These are phyloP conservation scores for Trypethelium eluteriae DNA, from an alignment of 495 filamentous ascomycete species.

Conservation along the genomic window DNA sequence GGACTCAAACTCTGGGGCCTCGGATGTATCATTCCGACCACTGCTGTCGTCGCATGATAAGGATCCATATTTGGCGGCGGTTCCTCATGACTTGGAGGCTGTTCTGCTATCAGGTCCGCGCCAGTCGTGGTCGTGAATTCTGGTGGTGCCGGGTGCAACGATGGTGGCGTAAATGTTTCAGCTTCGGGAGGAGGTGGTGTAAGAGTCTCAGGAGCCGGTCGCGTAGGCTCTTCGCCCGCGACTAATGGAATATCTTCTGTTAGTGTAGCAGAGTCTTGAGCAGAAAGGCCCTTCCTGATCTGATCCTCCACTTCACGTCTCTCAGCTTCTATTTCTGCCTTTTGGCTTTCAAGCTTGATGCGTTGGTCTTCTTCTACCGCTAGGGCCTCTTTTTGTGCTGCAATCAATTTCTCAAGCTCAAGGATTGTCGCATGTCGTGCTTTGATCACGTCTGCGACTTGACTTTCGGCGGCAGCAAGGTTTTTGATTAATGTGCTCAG, in stretches of 20 bases:
- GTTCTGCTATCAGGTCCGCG: constrained; percentile 17
- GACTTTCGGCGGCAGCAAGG: constrained; percentile 83
- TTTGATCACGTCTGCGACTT: constrained; percentile 83
- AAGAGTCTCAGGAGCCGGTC: constrained; percentile 69
- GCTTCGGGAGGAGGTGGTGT: constrained; percentile 27
- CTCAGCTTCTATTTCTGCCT: constrained; percentile 59
- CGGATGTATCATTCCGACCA: neutral
- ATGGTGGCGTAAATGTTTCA: constrained; percentile 32
- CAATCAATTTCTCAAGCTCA: constrained; percentile 74
- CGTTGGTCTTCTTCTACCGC: constrained; percentile 57
- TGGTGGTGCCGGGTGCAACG: constrained; percentile 4
- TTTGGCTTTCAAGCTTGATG: constrained; percentile 51
- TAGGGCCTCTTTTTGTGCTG: constrained; percentile 62
- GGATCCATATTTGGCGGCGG: constrained; percentile 11
- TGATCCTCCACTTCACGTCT: constrained; percentile 81
- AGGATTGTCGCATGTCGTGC: constrained; percentile 68
- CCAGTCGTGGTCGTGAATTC: constrained; percentile 16
- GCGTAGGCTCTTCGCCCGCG: constrained; percentile 45
- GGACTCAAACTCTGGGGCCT: neutral
- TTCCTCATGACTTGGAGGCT: constrained; percentile 8
- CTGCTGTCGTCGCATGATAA: neutral
- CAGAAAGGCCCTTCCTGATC: constrained; percentile 71
- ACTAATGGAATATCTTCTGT: constrained; percentile 26
- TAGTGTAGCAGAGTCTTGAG: constrained; percentile 34
- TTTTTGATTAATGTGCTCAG: constrained; percentile 79